Percentiles rank a stretch among this genome's conserved stretches.
These are phyloP conservation scores for Candida sp. DNA, from an alignment of 1,139 yeast species.

Conservation along the genomic window DNA sequence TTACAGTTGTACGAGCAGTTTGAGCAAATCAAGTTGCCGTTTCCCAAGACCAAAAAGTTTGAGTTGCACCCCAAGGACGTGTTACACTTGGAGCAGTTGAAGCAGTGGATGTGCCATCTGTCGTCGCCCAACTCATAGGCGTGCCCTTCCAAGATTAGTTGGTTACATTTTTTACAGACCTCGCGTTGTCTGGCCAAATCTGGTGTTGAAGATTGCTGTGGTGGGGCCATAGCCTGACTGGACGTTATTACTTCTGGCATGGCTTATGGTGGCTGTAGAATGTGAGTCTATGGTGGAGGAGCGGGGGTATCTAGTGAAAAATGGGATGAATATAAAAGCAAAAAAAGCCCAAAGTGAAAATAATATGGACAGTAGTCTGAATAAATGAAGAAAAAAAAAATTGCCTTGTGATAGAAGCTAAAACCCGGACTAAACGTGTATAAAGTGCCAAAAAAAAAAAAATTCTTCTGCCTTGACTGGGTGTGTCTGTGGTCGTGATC, in stretches of 20 bases:
- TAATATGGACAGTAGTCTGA: too few relatives aligned
- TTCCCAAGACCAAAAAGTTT: constrained; percentile 88
- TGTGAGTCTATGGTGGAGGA: too few relatives aligned
- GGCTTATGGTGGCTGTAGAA: not conserved
- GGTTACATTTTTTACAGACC: constrained; percentile 46
- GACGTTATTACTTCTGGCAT: constrained; percentile 7
- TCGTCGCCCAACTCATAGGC: constrained; percentile 89
- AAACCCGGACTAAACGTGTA: too few relatives aligned
- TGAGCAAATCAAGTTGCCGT: constrained; percentile 90
- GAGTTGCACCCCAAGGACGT: constrained; percentile 84
- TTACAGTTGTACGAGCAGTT: constrained; percentile 91
- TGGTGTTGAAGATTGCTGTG: not conserved
- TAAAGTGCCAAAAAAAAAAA: too few relatives aligned
- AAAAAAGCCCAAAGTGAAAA: too few relatives aligned
- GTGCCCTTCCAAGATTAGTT: constrained; percentile 70
- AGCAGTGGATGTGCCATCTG: constrained; percentile 96
- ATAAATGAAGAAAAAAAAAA: too few relatives aligned
- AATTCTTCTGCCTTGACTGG: too few relatives aligned
- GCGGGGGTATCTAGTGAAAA: too few relatives aligned
- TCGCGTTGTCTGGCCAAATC: constrained; percentile 19
- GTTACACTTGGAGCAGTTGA: constrained; percentile 85
- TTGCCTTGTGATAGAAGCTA: too few relatives aligned
- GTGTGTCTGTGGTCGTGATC: too few relatives aligned
- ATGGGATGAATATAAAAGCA: too few relatives aligned
- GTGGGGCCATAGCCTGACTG: not conserved